These are phyloP conservation scores for Penicillium palitans DNA, from an alignment of 2,329 filamentous ascomycete species.

Conservation along the genomic window DNA sequence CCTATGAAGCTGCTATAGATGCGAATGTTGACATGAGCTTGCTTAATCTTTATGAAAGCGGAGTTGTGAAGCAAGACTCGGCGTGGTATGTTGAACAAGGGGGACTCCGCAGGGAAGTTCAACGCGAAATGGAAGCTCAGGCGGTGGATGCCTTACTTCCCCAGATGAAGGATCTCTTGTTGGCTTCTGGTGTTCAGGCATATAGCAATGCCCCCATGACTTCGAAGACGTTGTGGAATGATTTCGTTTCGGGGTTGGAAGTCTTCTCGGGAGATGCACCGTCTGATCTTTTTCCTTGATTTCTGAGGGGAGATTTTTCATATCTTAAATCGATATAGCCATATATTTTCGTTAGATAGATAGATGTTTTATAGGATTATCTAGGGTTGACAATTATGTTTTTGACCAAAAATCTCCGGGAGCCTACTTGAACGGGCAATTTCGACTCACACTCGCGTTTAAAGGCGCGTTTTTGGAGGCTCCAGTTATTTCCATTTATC, in stretches of 20 bases:
- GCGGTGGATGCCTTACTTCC: conserved; percentile 15
- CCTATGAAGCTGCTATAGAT: neutral
- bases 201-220: conserved; percentile 20
- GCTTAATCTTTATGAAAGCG: conserved; percentile 8
- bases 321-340: neutral
- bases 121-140: conserved; percentile 15
- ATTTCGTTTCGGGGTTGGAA: conserved; percentile 12
- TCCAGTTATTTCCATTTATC: neutral
- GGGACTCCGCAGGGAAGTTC: conserved; percentile 3
- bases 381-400: too few species aligned
- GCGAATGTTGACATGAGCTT: conserved; percentile 14
- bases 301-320: too few species aligned
- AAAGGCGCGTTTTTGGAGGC: neutral
- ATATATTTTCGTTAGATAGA: neutral
- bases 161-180: conserved; percentile 8
- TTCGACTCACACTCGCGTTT: neutral
- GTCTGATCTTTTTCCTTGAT: neutral
- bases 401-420: too few species aligned
- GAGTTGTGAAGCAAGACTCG: conserved; percentile 6
- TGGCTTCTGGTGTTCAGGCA: conserved; percentile 3
- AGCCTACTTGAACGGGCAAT: neutral
- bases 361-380: neutral
- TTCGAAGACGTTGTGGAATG: conserved; percentile 12
- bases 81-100: conserved; percentile 13
- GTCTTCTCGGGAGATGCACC: neutral